Evolutionary conservation across 257 asterid genomes (phyloP), one percentile per base, ranked within the genome.

Genomic region (Gardenia jasminoides): DNA sequence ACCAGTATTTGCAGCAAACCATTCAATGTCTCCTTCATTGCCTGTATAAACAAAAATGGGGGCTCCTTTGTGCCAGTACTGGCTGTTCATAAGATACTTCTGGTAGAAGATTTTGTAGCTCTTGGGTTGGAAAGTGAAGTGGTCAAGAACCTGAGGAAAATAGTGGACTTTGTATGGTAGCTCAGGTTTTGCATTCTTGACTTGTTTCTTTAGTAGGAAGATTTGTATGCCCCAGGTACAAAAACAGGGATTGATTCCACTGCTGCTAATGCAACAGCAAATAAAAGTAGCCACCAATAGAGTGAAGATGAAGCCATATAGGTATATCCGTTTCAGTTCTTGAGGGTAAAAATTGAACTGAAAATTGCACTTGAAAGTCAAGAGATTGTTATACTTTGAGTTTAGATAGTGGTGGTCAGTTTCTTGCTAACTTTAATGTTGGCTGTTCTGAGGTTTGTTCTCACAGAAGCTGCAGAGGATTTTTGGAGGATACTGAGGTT

Each of bases 1-100:
- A n/a, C 96, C 94, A 74, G 97, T 84, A 50, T 92, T 92, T 36
- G 87, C 85, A 77, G 97, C 96, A 82, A 90, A 92, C 97, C 94
- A 92, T 54, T 89, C 96, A 83, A 92, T 90, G 26, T 90, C 92
- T 44, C 96, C 96, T 91, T 92, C 97, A 79, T 92, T 92, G 15
- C 96, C 96, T 11, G 97, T 88, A 85, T 89, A 92, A 7, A 92
- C 96, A 86, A 92, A 91, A 0, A 92, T 87, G 24, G 96, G 93
- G 56, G 73, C 89, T 75, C 94, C 94, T 65, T 83, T 87, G 9
- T 81, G 65, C 97, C 97, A 92, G 75, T 80, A 82, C 50, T 87
- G 68, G 54, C 82, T 87, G 83, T 91, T 91, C 75, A 91, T 86
- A 7, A 92, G 97, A 67, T 92, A 91, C 74, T 92, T 92, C 78